phyloP scores from a whole-genome alignment of 495 filamentous ascomycete species.

The Cudoniella acicularis region DNA sequence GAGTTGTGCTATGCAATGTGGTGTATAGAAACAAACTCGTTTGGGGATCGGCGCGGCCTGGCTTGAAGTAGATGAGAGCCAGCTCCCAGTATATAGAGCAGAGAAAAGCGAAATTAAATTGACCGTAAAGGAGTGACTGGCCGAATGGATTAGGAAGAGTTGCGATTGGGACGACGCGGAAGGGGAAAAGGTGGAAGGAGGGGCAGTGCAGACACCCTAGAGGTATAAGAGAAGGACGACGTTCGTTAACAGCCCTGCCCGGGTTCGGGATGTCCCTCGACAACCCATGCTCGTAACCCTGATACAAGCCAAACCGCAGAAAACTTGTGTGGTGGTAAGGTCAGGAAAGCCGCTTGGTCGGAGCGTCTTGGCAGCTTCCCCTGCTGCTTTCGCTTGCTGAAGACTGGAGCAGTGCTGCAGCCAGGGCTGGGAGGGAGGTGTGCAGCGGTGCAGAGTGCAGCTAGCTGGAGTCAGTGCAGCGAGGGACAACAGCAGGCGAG shows the following conservation, averaged over 20 bases:
- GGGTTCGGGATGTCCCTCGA: constrained; percentile 21
- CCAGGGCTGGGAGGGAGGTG: background rate
- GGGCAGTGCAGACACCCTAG: constrained; percentile 30
- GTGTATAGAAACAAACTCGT: constrained; percentile 29
- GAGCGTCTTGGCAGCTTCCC: constrained; percentile 17
- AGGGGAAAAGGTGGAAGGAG: constrained; percentile 22
- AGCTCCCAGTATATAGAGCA: constrained; percentile 31
- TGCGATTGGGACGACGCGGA: constrained; percentile 28
- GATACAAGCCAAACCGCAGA: constrained; percentile 28
- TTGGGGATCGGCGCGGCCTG: constrained; percentile 25
- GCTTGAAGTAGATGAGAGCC: constrained; percentile 30
- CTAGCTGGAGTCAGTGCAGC: constrained; percentile 21
- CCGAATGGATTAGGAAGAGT: constrained; percentile 25
- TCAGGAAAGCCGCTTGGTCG: constrained; percentile 18
- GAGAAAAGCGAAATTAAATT: constrained; percentile 25
- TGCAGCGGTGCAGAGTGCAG: no score
- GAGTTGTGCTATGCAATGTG: constrained; percentile 28
- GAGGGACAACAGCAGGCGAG: no score
- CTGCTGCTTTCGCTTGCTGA: no score
- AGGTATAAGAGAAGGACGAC: constrained; percentile 28
- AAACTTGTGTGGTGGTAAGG: constrained; percentile 27
- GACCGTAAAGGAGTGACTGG: constrained; percentile 29
- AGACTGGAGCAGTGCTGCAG: no score
- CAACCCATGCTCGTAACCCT: constrained; percentile 25
- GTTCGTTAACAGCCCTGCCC: constrained; percentile 21